Evolutionary conservation across 306 rosid genomes (phyloP), one percentile per base, ranked within the genome.

Genomic region (Castanopsis chinensis): DNA sequence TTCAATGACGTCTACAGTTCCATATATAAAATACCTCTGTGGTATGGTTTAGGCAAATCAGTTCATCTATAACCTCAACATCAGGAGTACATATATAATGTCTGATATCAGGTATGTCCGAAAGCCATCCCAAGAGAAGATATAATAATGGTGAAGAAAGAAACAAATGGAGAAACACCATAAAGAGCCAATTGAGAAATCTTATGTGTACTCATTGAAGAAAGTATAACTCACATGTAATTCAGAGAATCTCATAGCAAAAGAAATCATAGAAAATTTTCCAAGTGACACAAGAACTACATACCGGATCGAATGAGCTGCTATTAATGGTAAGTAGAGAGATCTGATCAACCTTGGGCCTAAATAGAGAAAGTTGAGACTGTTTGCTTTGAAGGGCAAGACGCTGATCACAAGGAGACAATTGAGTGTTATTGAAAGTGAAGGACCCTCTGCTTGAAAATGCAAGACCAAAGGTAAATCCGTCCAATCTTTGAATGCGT

Each of bases 381-480:
- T 54, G 83, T 71, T 83, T 75, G 27, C 7, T 45, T 1, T 89
- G 1, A 15, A 92, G 89, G 12, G 79, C 49, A 0, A 91, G 91
- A 35, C 93, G 97, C 8, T 3, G n/a, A 80, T 95, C 99, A 61
- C 99, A 95, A 2, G 98, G 98, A 1, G 99, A 92, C 80, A 92
- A 90, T 73, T 92, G 99, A 1, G 92, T 86, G 72, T 84, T 72
- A 83, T 77, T 86, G 51, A 70, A 82, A 17, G 35, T 69, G 86
- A 90, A 92, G 3, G 57, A 30, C 8, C 91, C 92, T 61, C 83
- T 95, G 3, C 75, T 58, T 0, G 98, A 87, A 78, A 95, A 85
- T 10, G 89, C 98, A 76, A 92, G 81, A 2, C 96, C 98, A 64
- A 92, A 90, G 13, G 90, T 91, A 79, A 92, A 92, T 10, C 99